Evolutionary conservation across 2,329 filamentous ascomycete species (phyloP).

Genomic region (Ceratocystis harringtonii): DNA sequence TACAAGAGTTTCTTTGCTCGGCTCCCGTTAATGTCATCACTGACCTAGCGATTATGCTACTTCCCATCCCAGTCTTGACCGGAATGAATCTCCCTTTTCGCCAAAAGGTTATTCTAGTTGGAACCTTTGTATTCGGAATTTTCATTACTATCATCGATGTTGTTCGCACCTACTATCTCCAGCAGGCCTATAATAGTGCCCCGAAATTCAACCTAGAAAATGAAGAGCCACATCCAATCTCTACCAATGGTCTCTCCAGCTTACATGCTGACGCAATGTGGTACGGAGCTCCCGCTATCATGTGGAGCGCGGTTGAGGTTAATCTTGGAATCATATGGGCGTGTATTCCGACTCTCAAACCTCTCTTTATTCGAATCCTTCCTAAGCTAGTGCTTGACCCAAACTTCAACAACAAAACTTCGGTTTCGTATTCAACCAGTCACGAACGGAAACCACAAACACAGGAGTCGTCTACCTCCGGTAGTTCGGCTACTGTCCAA

Average conservation of each 20-base stretch:
- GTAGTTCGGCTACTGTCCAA: neutral
- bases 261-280: slow-evolving; percentile 42
- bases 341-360: slow-evolving; percentile 85
- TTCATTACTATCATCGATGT: slow-evolving; percentile 84
- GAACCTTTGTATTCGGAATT: slow-evolving; percentile 74
- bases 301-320: slow-evolving; percentile 90
- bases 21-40: slow-evolving; percentile 86
- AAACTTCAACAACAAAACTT: slow-evolving; percentile 14
- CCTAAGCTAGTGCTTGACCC: slow-evolving; percentile 41
- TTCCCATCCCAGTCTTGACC: slow-evolving; percentile 79
- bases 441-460: slow-evolving; percentile 11
- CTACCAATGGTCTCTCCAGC: slow-evolving; percentile 29
- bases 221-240: slow-evolving; percentile 22
- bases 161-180: slow-evolving; percentile 76
- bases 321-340: slow-evolving; percentile 81
- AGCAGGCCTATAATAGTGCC: slow-evolving; percentile 45
- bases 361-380: slow-evolving; percentile 54
- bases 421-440: slow-evolving; percentile 1
- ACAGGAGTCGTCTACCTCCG: neutral
- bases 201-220: slow-evolving; percentile 25
- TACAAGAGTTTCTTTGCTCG: slow-evolving; percentile 54
- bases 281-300: slow-evolving; percentile 71
- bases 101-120: slow-evolving; percentile 74
- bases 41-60: slow-evolving; percentile 70
- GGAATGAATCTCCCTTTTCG: slow-evolving; percentile 69